Percentiles rank a stretch among this genome's conserved stretches.
These are phyloP conservation scores for Punctularia strigosozonata DNA, from an alignment of 768 basidiomycete genomes.

Conservation along the genomic window DNA sequence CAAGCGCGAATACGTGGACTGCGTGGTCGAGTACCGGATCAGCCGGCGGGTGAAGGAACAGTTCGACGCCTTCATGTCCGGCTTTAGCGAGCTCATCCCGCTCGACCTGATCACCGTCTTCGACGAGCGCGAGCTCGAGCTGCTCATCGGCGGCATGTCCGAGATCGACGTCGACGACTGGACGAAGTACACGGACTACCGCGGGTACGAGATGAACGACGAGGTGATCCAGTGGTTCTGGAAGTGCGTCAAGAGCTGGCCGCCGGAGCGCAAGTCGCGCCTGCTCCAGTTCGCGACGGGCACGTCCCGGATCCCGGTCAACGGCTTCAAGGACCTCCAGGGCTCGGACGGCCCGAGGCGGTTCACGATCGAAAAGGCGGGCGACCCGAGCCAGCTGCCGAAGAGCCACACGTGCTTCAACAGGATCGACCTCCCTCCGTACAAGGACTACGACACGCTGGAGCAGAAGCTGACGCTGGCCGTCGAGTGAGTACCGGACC, in stretches of 20 bases:
- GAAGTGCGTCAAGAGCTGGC: conserved; percentile 97
- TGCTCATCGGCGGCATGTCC: conserved; percentile 98
- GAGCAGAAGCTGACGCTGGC: conserved; percentile 94
- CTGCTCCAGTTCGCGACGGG: conserved; percentile 95
- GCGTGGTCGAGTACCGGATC: conserved; percentile 94
- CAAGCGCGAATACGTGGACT: conserved; percentile 97
- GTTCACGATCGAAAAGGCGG: conserved; percentile 98
- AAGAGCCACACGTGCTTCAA: conserved; percentile 98
- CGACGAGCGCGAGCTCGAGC: conserved; percentile 93
- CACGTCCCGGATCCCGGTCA: conserved; percentile 94
- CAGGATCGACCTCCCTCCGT: conserved; percentile 93
- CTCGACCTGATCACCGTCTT: conserved; percentile 97
- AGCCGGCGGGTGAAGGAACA: conserved; percentile 96
- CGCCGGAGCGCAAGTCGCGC: conserved; percentile 94
- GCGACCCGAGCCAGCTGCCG: conserved; percentile 90
- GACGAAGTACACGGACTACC: conserved; percentile 99
- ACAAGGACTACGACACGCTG: conserved; percentile 87
- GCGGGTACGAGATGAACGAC: conserved; percentile 90
- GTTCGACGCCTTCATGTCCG: conserved; percentile 99
- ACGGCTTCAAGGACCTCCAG: conserved; percentile 97
- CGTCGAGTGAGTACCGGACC: conserved; percentile 79
- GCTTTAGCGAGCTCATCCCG: conserved; percentile 98
- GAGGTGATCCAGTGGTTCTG: conserved; percentile 99
- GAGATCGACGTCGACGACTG: conserved; percentile 99
- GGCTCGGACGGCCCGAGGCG: conserved; percentile 94